phyloP scores from a whole-genome alignment of 129 eudicot genomes.

The Pittosporum tobira region DNA sequence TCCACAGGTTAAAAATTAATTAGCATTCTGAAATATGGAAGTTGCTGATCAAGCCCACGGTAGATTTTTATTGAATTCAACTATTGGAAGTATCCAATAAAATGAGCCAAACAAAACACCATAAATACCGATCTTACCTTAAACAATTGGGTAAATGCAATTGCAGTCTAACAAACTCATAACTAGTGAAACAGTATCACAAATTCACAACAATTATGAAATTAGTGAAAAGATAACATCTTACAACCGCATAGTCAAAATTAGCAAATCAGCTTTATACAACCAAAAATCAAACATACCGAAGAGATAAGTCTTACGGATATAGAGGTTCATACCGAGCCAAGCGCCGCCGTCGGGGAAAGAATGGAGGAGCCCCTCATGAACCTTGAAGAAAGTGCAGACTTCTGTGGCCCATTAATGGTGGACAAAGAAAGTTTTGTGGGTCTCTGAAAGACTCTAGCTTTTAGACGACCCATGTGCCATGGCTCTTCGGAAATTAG shows the following conservation, averaged over 20 bases:
- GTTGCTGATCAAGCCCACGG: no score
- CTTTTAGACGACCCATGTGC: constrained; percentile 15
- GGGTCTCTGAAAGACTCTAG: constrained; percentile 2
- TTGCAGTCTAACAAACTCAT: background rate
- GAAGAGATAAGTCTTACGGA: no score
- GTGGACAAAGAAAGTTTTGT: constrained; percentile 6
- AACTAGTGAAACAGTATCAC: background rate
- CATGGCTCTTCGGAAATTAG: constrained; percentile 22
- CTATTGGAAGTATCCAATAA: background rate
- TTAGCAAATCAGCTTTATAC: background rate
- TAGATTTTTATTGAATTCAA: no score
- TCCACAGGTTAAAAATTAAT: no score
- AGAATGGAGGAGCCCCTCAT: constrained; percentile 27
- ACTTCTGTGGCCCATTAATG: constrained; percentile 16
- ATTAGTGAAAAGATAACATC: background rate
- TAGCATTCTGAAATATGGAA: no score
- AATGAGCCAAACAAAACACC: background rate
- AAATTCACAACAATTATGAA: no score
- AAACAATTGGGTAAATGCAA: background rate
- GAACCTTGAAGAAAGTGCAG: constrained; percentile 17
- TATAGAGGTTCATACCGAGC: constrained; percentile 35
- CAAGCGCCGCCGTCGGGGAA: constrained; percentile 56
- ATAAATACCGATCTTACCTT: no score
- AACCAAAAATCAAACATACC: background rate
- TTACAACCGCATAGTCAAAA: background rate